Base-by-base conservation (phyloP, 306 rosid species). In the Vicia sativa region DNA sequence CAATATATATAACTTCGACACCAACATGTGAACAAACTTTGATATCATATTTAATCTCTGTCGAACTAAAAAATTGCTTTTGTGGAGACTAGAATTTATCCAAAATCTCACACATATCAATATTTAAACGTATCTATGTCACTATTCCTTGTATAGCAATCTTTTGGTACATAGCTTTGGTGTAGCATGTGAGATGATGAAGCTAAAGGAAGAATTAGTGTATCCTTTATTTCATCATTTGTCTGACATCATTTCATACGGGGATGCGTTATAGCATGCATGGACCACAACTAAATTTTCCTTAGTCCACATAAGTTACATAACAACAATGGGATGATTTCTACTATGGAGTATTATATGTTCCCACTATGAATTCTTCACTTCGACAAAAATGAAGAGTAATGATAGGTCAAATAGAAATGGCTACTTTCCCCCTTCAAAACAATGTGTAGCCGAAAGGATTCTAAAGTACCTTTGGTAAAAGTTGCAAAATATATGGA, bases 361-460 rank as follows among this genome's bases (percentile, higher is more conserved):
- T 5, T 54, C 6, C 35, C 10, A 21, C 41, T 12, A 55, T 26
- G 18, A 38, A 52, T 3, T 9, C 10, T 44, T 70, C 52, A 55
- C 74, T 66, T 66, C 11, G 50, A 39, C 26, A 35, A n/a, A 28
- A 67, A 57, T 58, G 52, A 43, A 49, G 70, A 21, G 26, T 53
- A 70, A 71, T 65, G 55, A 65, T 42, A 7, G 54, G 58, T 73
- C 84, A 79, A 73, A 62, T 35, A 41, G 39, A 60, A 63, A 41
- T 12, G 13, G 8, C 37, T 4, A 37, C 60, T 34, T 34, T 34
- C 1, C 38, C 38, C 7, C 0, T 50, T 41, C 28, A 60, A 75
- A 58, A 26, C 56, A 41, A 42, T 1, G 26, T 42, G 25, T 16
- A 3, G 79, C 84, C 84, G 79, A 85, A 81, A 79, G 89, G 23